Evolutionary conservation across 2,329 filamentous ascomycete genomes (phyloP), one percentile per base, ranked within the genome.

Genomic region (Colletotrichum abscissum): DNA sequence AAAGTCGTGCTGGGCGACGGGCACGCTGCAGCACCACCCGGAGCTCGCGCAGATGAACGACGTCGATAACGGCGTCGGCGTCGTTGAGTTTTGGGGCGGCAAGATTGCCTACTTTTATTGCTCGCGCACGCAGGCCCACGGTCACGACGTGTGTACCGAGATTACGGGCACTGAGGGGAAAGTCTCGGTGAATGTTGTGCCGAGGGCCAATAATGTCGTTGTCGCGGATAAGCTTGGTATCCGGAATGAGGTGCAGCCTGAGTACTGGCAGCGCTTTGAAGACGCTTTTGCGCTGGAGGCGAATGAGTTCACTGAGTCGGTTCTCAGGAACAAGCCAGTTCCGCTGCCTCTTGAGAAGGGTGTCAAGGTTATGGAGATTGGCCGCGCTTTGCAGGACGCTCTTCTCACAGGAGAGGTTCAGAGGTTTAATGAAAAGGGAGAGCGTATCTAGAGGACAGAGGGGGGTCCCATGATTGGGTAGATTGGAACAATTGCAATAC

Each of bases 81-180:
- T 93, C n/a, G 87, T 93, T 12, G 91, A 93, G 80, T 93, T 93
- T 81, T 63, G 86, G 77, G 86, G 86, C 63, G 90, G 89, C 60
- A 88, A 89, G 78, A 89, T 93, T 59, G 91, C 90, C 1, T 90
- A 92, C 79, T 88, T 92, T 74, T 93, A 90, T 80, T 86, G 85
- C 58, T 88, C 85, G 7, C 85, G 91, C 16, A 93, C 92, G 88
- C 93, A 92, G 88, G 89, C 91, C 0, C 87, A 89, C 0, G 91
- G 92, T 0, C 91, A 93, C 79, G 88, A 92, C 74, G 91, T 93
- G 78, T 88, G 86, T 70, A 92, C 91, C 0, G 91, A 92, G 81
- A 88, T 93, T 72, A 91, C 92, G 69, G 91, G 91, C 14, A 93
- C 91, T 1, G 85, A 88, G 76, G 91, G 91, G 38, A 92, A 92